Evolutionary conservation across 2,329 filamentous ascomycete genomes (phyloP).

Genomic region (Ceratocystis diversiconidia): DNA sequence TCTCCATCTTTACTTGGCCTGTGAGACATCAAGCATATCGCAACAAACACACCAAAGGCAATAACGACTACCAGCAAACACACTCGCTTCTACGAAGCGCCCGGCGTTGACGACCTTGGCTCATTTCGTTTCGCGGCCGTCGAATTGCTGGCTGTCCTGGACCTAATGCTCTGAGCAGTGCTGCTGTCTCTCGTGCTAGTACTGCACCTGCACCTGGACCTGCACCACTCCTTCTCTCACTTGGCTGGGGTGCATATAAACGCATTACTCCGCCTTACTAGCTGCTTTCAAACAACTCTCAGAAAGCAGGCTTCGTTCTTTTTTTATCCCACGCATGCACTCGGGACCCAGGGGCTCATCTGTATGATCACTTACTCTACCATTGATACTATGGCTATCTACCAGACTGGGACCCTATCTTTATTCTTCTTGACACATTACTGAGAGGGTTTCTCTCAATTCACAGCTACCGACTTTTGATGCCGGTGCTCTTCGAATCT

Average conservation of each 20-base stretch:
- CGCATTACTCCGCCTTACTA: not conserved
- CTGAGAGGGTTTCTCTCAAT: not conserved
- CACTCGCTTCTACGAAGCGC: not conserved
- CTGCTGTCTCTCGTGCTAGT: not conserved
- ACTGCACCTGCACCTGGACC: not conserved
- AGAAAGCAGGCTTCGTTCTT: not conserved
- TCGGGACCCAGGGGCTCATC: not conserved
- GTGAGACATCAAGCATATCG: not conserved
- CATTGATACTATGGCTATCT: not conserved
- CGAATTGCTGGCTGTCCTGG: not conserved
- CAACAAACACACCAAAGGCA: not conserved
- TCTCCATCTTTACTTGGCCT: conserved; percentile 2
- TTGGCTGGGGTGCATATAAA: not conserved
- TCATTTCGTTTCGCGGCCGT: not conserved
- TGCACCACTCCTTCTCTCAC: not conserved
- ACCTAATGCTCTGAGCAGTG: not conserved
- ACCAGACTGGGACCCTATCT: not conserved
- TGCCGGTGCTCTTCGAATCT: not conserved
- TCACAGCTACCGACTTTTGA: not conserved
- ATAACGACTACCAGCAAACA: not conserved
- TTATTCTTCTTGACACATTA: not conserved
- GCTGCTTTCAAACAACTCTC: not conserved
- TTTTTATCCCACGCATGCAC: not conserved
- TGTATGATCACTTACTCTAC: not conserved
- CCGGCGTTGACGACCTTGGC: not conserved